Base-by-base conservation (phyloP, 75 land plant genomes). In the Selaginella moellendorffii region DNA sequence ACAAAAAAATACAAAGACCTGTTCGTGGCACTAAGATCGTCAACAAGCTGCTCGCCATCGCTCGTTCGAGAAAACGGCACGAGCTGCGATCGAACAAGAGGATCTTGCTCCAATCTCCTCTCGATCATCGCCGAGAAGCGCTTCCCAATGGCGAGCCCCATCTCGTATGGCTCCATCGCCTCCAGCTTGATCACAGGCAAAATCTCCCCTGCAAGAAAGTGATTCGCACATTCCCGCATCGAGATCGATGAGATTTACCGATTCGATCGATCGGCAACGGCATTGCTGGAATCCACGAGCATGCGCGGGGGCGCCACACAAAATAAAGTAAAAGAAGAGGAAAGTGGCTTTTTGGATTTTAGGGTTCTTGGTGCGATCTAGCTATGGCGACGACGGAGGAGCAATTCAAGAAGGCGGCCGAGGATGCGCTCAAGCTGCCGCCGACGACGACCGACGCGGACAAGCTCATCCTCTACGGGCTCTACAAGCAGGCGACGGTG, bases 401-500 rank as follows among this genome's bases (percentile, higher is more conserved):
- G 59, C 89, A 92, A 21, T 92, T 92, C 77, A 85, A 88, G 65
- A 80, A 83, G 76, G 66, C 95, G 68, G 85, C 96, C 68, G 80
- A 83, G 79, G 85, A 85, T 63, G 90, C 83, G 2, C 77, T 78
- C 70, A 80, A 78, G 63, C 72, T 92, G 62, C 86, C 96, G 0
- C 71, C 82, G 65, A 63, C 19, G 26, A 81, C 97, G 14, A 71
- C 83, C 23, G 75, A 92, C 58, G 83, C 74, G 52, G 78, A 89
- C 79, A 76, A 81, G 64, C 90, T 92, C 59, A 85, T 89, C 52
- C 81, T 92, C 10, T 92, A 92, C 69, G 89, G 90, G 0, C 82
- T 92, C 28, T 92, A 64, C 83, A 92, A 92, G 85, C 90, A 83
- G 75, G 96, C 82, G 53, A 89, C 96, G 52, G 81, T 85, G 68